Evolutionary conservation across 2,329 filamentous ascomycete species (phyloP), one percentile per base, ranked within the genome.

Genomic region (Talaromyces sp.): DNA sequence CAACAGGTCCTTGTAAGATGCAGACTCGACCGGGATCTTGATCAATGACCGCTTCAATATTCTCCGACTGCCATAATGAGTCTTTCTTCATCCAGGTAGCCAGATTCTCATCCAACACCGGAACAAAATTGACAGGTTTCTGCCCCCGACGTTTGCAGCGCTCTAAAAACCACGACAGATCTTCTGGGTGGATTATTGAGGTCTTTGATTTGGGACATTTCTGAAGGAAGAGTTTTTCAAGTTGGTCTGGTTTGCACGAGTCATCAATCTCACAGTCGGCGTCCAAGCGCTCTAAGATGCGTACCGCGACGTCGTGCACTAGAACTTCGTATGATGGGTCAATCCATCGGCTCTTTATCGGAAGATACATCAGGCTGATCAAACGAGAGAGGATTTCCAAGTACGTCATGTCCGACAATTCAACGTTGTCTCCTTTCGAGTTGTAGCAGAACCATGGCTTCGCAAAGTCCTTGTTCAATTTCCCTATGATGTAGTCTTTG

Each of bases 21-120:
- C 93, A 97, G 49, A 93, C 96, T 75, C 95, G 88, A 68, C 92
- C 93, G 65, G 98, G 95, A 75, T 99, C 95, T 79, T 98, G 94
- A 71, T 86, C 94, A 67, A 97, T 93, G 65, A 99, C 93, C 62
- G 95, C 94, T 73, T 95, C 93, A 9, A 99, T 85, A 73, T 99
- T 95, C 80, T 99, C 95, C 0, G 94, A 98, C 81, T 99, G 95
- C 95, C 95, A 99, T 7, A 99, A 86, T 1, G 95, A 98, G 78
- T 99, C 95, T 84, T 99, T 99, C 88, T 99, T 99, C 89, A 99
- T 99, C 84, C 92, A 99, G 81, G 96, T 96, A 76, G 98, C 95
- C 70, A 99, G 99, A 76, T 93, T 96, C 68, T 96, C 92, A 73
- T 99, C 95, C 24, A 99, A 85, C 14, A 90, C 85, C 3, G 95